Conservation (phyloP, 129 eudicot species). For the Smallanthus sonchifolius region DNA sequence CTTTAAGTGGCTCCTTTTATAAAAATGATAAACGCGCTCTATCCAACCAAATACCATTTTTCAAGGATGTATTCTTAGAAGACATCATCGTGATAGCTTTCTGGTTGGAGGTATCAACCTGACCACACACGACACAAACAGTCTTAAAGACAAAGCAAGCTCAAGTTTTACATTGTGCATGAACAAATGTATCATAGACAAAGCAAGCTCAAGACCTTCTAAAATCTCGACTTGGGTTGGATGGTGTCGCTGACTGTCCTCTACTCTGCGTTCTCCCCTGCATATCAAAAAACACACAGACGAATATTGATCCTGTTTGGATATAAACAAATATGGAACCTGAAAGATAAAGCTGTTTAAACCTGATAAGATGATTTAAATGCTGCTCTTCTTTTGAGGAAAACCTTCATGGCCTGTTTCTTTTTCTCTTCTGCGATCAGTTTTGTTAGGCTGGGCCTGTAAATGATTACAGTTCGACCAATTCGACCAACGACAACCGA, state of each 20-base stretch:
- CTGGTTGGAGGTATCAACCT: neutral
- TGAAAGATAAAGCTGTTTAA: neutral
- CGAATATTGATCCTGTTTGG: neutral
- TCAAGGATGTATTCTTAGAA: neutral
- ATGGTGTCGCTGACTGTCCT: constrained; percentile 23
- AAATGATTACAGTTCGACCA: constrained; percentile 75
- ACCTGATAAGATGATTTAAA: constrained; percentile 44
- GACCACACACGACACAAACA: neutral
- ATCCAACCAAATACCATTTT: constrained; percentile 5
- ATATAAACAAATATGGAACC: neutral
- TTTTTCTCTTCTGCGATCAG: constrained; percentile 65
- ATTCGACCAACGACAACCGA: constrained; percentile 67
- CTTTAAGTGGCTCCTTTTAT: no score
- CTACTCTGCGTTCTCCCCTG: constrained; percentile 31
- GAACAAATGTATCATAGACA: neutral
- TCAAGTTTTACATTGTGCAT: neutral
- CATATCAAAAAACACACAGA: neutral
- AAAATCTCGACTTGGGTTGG: constrained; percentile 26
- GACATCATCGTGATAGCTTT: neutral
- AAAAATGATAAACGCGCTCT: no score
- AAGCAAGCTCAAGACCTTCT: constrained; percentile 2
- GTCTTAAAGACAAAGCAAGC: neutral
- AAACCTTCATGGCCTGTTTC: constrained; percentile 45
- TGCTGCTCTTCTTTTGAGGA: constrained; percentile 35
- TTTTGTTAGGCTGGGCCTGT: constrained; percentile 72